A percentile compares a stretch with the other conserved stretches of the same genome.
Conservation (phyloP, 768 basidiomycete genomes). For the Phaeotremella skinneri region DNA sequence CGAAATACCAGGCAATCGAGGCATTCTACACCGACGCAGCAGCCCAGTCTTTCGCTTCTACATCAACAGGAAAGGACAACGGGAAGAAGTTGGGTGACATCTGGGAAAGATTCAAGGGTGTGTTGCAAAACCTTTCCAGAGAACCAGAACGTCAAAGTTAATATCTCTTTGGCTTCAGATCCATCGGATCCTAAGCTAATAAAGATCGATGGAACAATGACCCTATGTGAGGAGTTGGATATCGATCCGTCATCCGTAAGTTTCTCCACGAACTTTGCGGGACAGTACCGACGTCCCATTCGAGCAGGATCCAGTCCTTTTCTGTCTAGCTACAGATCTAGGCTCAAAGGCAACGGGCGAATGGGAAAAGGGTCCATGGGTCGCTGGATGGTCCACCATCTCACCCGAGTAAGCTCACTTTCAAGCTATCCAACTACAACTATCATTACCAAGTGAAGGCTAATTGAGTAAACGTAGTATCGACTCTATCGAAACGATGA, state of each 20-base stretch:
- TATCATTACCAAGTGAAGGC: background rate
- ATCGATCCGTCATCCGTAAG: slow-evolving; percentile 48
- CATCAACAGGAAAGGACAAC: slow-evolving; percentile 22
- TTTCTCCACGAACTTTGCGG: background rate
- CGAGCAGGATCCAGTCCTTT: slow-evolving; percentile 51
- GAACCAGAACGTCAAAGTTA: too few species aligned
- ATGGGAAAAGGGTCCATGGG: slow-evolving; percentile 46
- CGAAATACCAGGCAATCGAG: slow-evolving; percentile 40
- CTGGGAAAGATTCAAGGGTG: slow-evolving; percentile 51
- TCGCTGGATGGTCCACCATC: slow-evolving; percentile 43
- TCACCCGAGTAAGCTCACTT: slow-evolving; percentile 33
- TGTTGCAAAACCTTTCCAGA: slow-evolving; percentile 11
- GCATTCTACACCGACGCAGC: slow-evolving; percentile 43
- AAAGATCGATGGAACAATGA: slow-evolving; percentile 50
- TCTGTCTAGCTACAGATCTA: slow-evolving; percentile 50
- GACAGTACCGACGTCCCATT: slow-evolving; percentile 8
- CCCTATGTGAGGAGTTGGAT: slow-evolving; percentile 47
- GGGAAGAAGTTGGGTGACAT: slow-evolving; percentile 50
- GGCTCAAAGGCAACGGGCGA: slow-evolving; percentile 49
- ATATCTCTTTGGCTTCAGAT: too few species aligned
- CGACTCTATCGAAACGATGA: slow-evolving; percentile 49
- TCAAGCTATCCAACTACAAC: background rate
- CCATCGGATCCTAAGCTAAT: slow-evolving; percentile 41
- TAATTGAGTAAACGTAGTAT: slow-evolving; percentile 27
- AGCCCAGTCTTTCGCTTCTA: slow-evolving; percentile 29